These are phyloP conservation scores for Aspergillus sp. DNA, from an alignment of 2,329 filamentous ascomycete genomes.

Conservation along the genomic window DNA sequence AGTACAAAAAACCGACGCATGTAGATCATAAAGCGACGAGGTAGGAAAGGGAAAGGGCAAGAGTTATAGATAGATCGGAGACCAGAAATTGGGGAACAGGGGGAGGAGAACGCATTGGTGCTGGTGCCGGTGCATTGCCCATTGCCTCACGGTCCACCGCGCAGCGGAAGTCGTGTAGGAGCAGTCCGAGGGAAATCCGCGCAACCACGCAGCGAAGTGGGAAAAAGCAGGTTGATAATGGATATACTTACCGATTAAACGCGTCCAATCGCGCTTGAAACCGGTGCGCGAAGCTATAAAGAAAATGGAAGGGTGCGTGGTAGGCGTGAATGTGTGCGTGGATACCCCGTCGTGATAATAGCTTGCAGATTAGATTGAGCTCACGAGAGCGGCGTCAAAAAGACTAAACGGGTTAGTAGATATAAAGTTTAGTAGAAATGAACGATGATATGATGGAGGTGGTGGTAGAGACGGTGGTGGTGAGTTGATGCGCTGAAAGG, in stretches of 20 bases:
- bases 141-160: not conserved
- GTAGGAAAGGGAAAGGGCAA: constrained; percentile 6
- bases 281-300: constrained; percentile 5
- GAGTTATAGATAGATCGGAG: not conserved
- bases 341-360: too few relatives aligned
- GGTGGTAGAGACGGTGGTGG: not conserved
- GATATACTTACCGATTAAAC: constrained; percentile 13
- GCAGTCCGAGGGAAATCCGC: not conserved
- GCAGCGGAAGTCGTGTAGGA: not conserved
- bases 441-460: not conserved
- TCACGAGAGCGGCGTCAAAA: too few relatives aligned
- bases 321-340: constrained; percentile 1
- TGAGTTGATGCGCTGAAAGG: constrained; percentile 1
- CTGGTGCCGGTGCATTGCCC: not conserved
- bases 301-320: constrained; percentile 2
- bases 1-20: not conserved
- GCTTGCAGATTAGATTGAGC: too few relatives aligned
- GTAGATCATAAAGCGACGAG: not conserved
- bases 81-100: not conserved
- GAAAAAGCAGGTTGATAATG: not conserved
- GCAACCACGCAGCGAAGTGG: not conserved
- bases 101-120: not conserved
- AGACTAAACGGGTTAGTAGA: too few relatives aligned
- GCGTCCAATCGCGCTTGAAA: constrained; percentile 17
- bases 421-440: too few relatives aligned